These are phyloP conservation scores for Cardiospermum halicacabum DNA, from an alignment of 345 rosid species.

Conservation along the genomic window DNA sequence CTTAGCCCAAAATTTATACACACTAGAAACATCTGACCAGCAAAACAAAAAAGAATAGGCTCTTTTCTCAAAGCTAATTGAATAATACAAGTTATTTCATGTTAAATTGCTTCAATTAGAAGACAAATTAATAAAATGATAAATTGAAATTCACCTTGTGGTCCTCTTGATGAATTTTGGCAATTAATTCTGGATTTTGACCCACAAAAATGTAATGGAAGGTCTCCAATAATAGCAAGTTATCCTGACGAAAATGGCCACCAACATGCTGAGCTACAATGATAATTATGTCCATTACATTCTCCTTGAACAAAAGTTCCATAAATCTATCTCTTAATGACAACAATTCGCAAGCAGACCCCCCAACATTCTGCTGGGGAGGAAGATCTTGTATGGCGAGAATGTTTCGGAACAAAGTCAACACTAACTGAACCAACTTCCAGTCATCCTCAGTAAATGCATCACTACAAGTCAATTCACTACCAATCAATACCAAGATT, in stretches of 20 bases:
- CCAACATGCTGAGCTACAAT: conserved; percentile 64
- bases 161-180: conserved; percentile 45
- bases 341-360: conserved; percentile 53
- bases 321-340: conserved; percentile 77
- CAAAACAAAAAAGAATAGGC: neutral
- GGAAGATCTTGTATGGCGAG: conserved; percentile 83
- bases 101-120: neutral
- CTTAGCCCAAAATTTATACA: neutral
- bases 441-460: conserved; percentile 85
- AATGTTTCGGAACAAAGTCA: conserved; percentile 76
- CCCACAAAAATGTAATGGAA: conserved; percentile 67
- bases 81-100: neutral
- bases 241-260: conserved; percentile 75
- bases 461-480: conserved; percentile 46
- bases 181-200: conserved; percentile 69
- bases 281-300: conserved; percentile 71
- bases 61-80: neutral
- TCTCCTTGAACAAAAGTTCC: conserved; percentile 70
- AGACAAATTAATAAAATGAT: neutral
- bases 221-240: conserved; percentile 70
- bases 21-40: neutral
- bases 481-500: neutral
- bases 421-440: conserved; percentile 89
- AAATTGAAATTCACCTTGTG: conserved; percentile 31
- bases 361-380: conserved; percentile 61